Base-by-base conservation (phyloP, 148 eudicot species). In the Heliosperma pusillum region DNA sequence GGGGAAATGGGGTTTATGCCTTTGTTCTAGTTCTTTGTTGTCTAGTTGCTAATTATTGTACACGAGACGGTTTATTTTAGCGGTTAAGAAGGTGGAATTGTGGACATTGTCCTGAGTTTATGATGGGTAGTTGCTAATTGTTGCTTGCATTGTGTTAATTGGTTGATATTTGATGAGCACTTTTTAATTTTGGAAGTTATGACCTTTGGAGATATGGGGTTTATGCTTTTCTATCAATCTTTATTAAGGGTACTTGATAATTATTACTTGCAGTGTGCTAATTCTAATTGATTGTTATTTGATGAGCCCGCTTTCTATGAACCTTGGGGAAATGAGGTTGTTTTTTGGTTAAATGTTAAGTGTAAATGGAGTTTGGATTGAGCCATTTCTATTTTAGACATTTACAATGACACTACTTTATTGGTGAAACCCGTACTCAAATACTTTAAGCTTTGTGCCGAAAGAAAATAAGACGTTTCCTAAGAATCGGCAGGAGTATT, bases 111-210 rank as follows among this genome's bases (percentile, higher is more conserved):
- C n/a, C n/a, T n/a, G n/a, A n/a, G n/a, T n/a, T n/a, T n/a, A n/a
- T n/a, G n/a, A n/a, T n/a, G 58, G 15, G 24, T n/a, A 26, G 15
- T 73, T 9, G 12, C 0, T 63, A 50, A 4, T 61, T 45, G 11
- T 73, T 57, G 12, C 44, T 29, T 33, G 58, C 59, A 29, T 75
- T 65, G 27, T 64, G 62, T 11, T 64, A 7, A 47, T 70, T 70
- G 63, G 42, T 53, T 56, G 73, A 4, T 36, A 36, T 11, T 60
- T 22, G 47, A 25, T 11, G 19, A 27, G 7, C 24, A 26, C 36
- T 0, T 4, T 24, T 61, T 3, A 7, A 2, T 0, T 61, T 16
- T 61, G 42, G 42, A 36, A 36, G 47, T 0, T 24, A 7, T 44
- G 1, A 19, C 0, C 21, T 56, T 56, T 3, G 3, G 10, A 10